Base-by-base conservation (phyloP, 345 rosid genomes). In the Pugionium cornutum region DNA sequence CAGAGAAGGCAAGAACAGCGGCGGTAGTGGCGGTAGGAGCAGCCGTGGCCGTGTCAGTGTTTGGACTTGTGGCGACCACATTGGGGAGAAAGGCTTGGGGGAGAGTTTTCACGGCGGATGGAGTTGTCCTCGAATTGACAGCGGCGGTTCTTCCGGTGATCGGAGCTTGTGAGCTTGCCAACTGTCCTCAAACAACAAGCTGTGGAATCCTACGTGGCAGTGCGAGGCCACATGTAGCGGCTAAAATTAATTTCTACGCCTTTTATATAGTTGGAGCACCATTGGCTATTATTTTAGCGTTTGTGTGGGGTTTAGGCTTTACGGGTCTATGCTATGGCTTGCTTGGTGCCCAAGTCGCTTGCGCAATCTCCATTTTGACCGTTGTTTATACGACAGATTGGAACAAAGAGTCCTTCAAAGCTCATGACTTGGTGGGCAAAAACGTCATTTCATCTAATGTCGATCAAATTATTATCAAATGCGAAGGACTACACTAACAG, bases 111-210 rank as follows among this genome's bases (percentile, higher is more conserved):
- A 89, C 86, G 1, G 56, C 47, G 2, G 96, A 92, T 26, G 11
- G 37, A 1, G 77, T 73, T 3, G 86, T 92, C 42, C 76, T 87
- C 0, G 77, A 82, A 53, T 66, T 92, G 42, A 82, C 84, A 3
- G 77, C 76, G 73, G 74, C 57, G 2, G 91, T 88, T 8, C 75
- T 92, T 2, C 98, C 98, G 26, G 77, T 89, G 57, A 78, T 92
- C 29, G 98, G 98, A 45, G 25, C 91, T 6, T 92, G 96, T 66
- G 98, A 92, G 82, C 80, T 92, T 18, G 96, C 87, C 37, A 92
- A 92, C 66, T 89, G 91, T 55, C 97, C 98, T 9, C 98, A 92
- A 46, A 92, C 98, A 34, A 85, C 97, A 31, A 77, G 97, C 41
- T 89, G 97, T 39, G 98, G 98, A 69, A 87, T 89, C 45, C 70